A percentile compares a stretch with the other conserved stretches of the same genome.
Conservation (phyloP, 305 asterid species). For the Plantago rigida region DNA sequence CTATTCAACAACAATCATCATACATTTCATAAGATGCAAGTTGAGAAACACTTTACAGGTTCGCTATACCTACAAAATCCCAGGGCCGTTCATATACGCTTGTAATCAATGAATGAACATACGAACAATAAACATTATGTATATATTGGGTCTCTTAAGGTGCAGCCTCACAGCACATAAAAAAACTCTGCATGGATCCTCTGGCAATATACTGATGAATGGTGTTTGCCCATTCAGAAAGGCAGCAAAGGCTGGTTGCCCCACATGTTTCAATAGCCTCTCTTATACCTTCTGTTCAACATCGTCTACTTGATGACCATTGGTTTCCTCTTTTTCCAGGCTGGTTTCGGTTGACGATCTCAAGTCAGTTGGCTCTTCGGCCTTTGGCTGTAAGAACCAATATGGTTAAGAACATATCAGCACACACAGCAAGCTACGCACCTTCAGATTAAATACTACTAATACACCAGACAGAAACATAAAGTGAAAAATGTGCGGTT, state of each 20-base stretch:
- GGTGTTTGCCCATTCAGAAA: background rate
- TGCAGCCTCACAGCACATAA: conserved; percentile 6
- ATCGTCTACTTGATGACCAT: conserved; percentile 40
- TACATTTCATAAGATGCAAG: background rate
- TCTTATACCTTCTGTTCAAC: conserved; percentile 34
- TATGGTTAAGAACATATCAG: conserved; percentile 3
- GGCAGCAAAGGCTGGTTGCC: too few relatives aligned
- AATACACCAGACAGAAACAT: too few relatives aligned
- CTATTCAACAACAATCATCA: background rate
- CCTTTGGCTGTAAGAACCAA: conserved; percentile 42
- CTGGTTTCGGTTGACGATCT: conserved; percentile 32
- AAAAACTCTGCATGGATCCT: conserved; percentile 11
- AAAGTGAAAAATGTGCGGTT: too few relatives aligned
- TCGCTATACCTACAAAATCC: conserved; percentile 7
- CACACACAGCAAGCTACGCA: background rate
- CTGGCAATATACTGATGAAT: background rate
- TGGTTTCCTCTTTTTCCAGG: conserved; percentile 34
- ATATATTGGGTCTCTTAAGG: conserved; percentile 13
- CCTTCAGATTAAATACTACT: too few relatives aligned
- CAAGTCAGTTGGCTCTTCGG: conserved; percentile 44
- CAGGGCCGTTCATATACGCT: background rate
- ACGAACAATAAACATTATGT: conserved; percentile 15
- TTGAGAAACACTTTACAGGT: background rate
- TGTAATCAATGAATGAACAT: conserved; percentile 27
- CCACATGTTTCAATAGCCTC: background rate